Evolutionary conservation across 495 filamentous ascomycete genomes (phyloP), one percentile per base, ranked within the genome.

Genomic region (Talaromyces adpressus): DNA sequence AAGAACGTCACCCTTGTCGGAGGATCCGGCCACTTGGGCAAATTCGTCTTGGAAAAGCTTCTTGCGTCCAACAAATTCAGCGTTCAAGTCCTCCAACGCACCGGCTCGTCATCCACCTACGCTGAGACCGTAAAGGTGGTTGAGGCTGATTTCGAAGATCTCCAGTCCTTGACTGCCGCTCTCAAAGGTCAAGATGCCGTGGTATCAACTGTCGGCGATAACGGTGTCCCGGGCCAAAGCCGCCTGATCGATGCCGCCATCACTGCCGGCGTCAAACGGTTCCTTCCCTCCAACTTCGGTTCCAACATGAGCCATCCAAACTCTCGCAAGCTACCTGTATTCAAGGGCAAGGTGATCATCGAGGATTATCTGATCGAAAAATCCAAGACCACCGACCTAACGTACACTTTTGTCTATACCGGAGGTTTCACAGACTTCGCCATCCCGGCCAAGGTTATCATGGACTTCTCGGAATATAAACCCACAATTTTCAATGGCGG

Each of bases 111-210:
- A 23, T 59, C 68, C 7, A 45, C 32, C 22, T 66, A 71, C 12
- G 12, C 57, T 23, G 32, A 14, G 20, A 45, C 14, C 32, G 32
- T 36, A 39, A 66, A 67, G 27, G 62, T 65, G 34, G 66, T 67
- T 23, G 62, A 67, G 51, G 64, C 65, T 27, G 12, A 60, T 11
- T 60, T 60, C 18, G 57, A 27, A 2, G 34, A 60, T 27, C 51
- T 67, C 34, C 60, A 64, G 14, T 57, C 66, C 58, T 62, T 72
- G 6, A 64, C 64, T 29, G 29, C 68, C 2, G 84, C 80, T 4
- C 71, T 89, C 30, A 45, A 66, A 1, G 81, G 77, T 22, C 81
- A 85, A 58, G 87, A 89, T 65, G 82, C 84, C 1, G 77, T 87
- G 2, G 76, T 89, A 34, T 85, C 81, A 23, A 69, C 79, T 9